Base-by-base conservation (phyloP, 2,329 filamentous ascomycete genomes). In the Botryotinia narcissicola region DNA sequence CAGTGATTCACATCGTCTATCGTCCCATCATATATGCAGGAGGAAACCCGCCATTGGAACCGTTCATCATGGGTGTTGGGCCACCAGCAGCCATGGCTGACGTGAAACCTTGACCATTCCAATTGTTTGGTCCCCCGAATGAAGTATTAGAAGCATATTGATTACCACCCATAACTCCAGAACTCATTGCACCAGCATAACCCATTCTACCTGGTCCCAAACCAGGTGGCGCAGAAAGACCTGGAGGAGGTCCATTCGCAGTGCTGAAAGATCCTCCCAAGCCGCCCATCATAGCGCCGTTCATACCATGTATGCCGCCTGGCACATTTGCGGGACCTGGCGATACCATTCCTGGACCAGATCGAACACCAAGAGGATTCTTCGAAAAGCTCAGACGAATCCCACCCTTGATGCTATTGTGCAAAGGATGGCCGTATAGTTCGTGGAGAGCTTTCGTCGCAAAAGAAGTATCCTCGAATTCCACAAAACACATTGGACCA, bases 401-500 rank as follows among this genome's bases (percentile, higher is more conserved):
- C 48, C 96, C 96, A 10, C 95, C 95, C 81, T 97, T 98, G 80
- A 94, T 89, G 79, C 94, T 97, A 83, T 97, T 98, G 81, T 95
- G 94, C 46, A 98, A 87, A 67, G 89, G 90, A 68, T 92, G 90
- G 0, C 96, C 96, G 79, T 98, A 98, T 1, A 98, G 87, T 73
- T 98, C 94, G 76, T 95, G 90, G 4, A 98, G 87, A 1, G 95
- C 92, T 83, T 96, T 97, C 60, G 95, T 98, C 0, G 96, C 95
- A 80, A 94, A 95, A 1, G 93, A 92, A 18, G 97, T 88, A 79
- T 98, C 95, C 80, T 98, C 95, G 78, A 98, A 99, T 82, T 99
- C 96, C 54, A 99, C 96, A 82, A 98, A 98, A 81, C 96, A 98
- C 95, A 98, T 98, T 2, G 95, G 95, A 0, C 95, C 95, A 78